These are phyloP conservation scores for Colletotrichum navitas DNA, from an alignment of 2,329 filamentous ascomycete genomes.

Conservation along the genomic window DNA sequence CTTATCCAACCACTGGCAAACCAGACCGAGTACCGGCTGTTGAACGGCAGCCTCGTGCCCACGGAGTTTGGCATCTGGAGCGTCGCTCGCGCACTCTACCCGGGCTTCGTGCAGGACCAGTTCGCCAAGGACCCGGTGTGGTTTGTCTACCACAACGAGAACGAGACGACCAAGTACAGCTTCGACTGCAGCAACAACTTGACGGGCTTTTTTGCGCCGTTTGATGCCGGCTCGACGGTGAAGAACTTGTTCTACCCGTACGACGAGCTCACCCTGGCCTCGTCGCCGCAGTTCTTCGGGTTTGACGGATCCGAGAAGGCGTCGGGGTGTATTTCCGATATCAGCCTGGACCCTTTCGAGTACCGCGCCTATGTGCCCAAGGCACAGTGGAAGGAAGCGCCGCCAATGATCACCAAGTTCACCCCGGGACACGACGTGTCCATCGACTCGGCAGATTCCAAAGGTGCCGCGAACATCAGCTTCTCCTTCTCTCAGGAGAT, in stretches of 20 bases:
- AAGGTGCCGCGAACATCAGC: neutral
- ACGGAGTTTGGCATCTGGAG: constrained; percentile 73
- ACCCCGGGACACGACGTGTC: constrained; percentile 71
- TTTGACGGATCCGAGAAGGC: constrained; percentile 66
- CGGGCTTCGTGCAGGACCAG: constrained; percentile 48
- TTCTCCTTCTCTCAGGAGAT: constrained; percentile 2
- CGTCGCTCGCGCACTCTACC: constrained; percentile 60
- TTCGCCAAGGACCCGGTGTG: constrained; percentile 63
- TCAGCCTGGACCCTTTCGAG: constrained; percentile 67
- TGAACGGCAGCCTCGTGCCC: constrained; percentile 63
- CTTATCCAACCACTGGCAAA: constrained; percentile 52
- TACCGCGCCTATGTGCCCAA: constrained; percentile 71
- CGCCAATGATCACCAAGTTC: constrained; percentile 71
- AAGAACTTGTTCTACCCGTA: neutral
- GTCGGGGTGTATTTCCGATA: constrained; percentile 42
- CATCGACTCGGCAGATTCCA: constrained; percentile 54
- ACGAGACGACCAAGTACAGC: constrained; percentile 62
- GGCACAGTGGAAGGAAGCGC: constrained; percentile 61
- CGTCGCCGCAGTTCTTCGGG: constrained; percentile 60
- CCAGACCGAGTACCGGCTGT: constrained; percentile 60
- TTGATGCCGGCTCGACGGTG: neutral
- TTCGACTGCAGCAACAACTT: constrained; percentile 65
- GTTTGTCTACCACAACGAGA: constrained; percentile 64
- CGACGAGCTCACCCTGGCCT: neutral
- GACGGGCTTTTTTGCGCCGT: constrained; percentile 54